phyloP scores from a whole-genome alignment of 2,329 filamentous ascomycete species.

The Aspergillus pseudonomiae region DNA sequence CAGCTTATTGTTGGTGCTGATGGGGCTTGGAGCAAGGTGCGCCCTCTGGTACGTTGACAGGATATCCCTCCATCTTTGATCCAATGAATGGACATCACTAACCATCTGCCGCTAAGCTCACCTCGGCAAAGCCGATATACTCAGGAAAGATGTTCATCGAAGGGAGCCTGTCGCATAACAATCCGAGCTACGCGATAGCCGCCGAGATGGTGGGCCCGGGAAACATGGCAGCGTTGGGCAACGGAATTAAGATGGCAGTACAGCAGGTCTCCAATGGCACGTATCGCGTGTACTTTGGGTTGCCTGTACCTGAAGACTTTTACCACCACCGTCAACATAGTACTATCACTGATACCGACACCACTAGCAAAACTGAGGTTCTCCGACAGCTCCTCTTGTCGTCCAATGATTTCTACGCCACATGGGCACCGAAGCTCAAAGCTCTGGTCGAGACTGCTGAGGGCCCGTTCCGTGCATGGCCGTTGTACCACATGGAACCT shows the following conservation, averaged over 20 bases:
- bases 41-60: conserved; percentile 29
- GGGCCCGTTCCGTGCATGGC: conserved; percentile 26
- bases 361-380: not conserved
- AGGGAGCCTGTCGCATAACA: conserved; percentile 24
- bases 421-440: conserved; percentile 21
- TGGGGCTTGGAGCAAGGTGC: conserved; percentile 50
- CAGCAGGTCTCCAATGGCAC: conserved; percentile 23
- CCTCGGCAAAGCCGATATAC: conserved; percentile 37
- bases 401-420: not conserved
- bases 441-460: conserved; percentile 23
- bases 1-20: conserved; percentile 54
- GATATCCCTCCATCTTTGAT: not conserved
- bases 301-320: conserved; percentile 16
- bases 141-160: conserved; percentile 38
- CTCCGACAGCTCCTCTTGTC: not conserved
- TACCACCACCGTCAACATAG: not conserved
- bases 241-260: conserved; percentile 19
- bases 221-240: not conserved
- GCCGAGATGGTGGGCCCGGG: conserved; percentile 18
- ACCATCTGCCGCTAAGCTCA: conserved; percentile 29
- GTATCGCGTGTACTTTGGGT: conserved; percentile 26
- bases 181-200: conserved; percentile 31
- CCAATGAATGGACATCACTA: not conserved
- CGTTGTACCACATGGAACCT: conserved; percentile 26
- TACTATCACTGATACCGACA: not conserved